Base-by-base conservation (phyloP, 441 rosid genomes). In the Croton setiger region DNA sequence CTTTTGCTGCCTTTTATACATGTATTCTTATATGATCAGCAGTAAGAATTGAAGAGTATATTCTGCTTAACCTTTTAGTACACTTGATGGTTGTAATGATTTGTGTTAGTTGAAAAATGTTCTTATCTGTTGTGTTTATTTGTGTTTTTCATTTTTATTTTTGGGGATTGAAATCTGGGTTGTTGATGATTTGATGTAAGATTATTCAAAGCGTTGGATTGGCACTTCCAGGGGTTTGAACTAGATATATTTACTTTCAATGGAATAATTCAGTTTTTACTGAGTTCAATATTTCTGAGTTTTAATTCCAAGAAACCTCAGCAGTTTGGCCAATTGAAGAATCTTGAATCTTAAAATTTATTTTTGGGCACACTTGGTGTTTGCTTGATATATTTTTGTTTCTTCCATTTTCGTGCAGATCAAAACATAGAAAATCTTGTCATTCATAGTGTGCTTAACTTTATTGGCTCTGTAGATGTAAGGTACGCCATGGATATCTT, bases 381-480 rank as follows among this genome's bases (percentile, higher is more conserved):
- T 67, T 23, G n/a, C 63, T 36, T 31, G 51, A 48, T 52, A 52
- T 70, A 21, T 54, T 48, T 47, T 68, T 33, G 49, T 70, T 76
- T 68, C 77, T 45, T 18, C 76, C 81, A 72, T 63, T 37, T 60
- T 41, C 76, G 64, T 74, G 87, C 93, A 96, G 98, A 82, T 84
- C 89, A 87, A 81, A 83, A 79, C 64, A 78, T 92, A 48, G 90
- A 85, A 80, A 85, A 79, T 76, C 85, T 86, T 77, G 84, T 91
- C 69, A 89, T 89, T 91, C 88, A 86, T 67, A 81, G 79, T 72
- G 93, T 91, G 80, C 85, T 96, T 70, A 80, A 75, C 71, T 96
- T 86, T 75, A 83, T 89, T 74, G 91, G 93, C 73, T 80, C 87
- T 66, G 79, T 81, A 68, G 97, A 92, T 83, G 85, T 89, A 71